Evolutionary conservation across 306 rosid genomes (phyloP), one percentile per base, ranked within the genome.

Genomic region (Prosopis cineraria): DNA sequence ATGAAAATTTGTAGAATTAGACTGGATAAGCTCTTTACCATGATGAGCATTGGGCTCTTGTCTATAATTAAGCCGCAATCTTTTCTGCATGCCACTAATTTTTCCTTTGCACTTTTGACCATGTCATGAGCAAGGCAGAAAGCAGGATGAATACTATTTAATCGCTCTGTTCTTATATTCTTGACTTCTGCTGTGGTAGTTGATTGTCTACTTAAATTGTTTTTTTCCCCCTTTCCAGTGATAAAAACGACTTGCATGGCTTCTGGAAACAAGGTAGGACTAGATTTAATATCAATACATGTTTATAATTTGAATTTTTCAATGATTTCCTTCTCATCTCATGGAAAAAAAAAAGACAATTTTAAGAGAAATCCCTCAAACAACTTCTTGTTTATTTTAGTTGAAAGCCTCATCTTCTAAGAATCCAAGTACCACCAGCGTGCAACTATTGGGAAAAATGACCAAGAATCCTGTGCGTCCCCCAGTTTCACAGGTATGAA

Each of bases 401-500:
- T 84, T 86, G 70, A 86, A 84, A 82, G 85, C 74, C 33, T 80
- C 80, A 53, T 48, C 80, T 72, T 80, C 89, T 74, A 90, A 78
- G 85, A 91, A 86, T 84, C 80, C 85, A 74, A 82, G 81, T 80
- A 40, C 84, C 37, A 74, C 84, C 40, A 80, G 77, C 80, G 40
- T 82, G 82, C 89, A 82, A 84, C 85, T 81, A 72, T 85, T 76
- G 14, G 93, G 87, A 80, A 88, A 79, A 87, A 72, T 53, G 60
- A 70, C 55, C 34, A 91, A 81, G 81, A 84, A 77, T 76, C 80
- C 85, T 78, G 73, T 55, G 62, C 58, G 75, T 73, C 87, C 93
- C n/a, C 93, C 80, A 56, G 36, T 77, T 44, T 81, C 85, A 48
- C 93, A 90, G 99, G 98, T 90, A 72, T 47, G 81, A 73, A 71